phyloP scores from a whole-genome alignment of 352 stramenopile species.

The Elongisporangium undulatum region DNA sequence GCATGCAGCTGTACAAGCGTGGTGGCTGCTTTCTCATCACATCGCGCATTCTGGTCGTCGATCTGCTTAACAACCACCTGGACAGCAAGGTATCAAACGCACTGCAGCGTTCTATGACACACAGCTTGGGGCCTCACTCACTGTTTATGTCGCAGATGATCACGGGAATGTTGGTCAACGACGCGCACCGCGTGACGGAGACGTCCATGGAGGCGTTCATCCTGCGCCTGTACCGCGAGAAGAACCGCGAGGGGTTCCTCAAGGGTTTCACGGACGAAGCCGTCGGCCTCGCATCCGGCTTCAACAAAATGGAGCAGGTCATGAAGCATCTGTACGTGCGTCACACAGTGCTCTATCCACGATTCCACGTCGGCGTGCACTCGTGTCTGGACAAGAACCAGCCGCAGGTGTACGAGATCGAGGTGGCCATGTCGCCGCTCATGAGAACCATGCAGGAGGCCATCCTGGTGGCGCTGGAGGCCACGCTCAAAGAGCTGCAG shows the following conservation, averaged over 20 bases:
- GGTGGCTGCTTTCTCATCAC: conserved; percentile 95
- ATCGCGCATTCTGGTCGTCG: conserved; percentile 96
- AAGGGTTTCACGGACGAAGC: conserved; percentile 96
- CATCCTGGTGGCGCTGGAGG: conserved; percentile 91
- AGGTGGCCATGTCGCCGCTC: conserved; percentile 85
- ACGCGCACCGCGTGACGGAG: conserved; percentile 92
- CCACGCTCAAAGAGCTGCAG: conserved; percentile 93
- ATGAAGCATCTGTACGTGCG: conserved; percentile 93
- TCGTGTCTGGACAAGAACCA: conserved; percentile 81
- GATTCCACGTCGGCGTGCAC: conserved; percentile 92
- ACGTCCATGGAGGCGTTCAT: conserved; percentile 97
- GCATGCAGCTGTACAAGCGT: conserved; percentile 87
- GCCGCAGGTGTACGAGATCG: conserved; percentile 93
- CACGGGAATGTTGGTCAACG: conserved; percentile 91
- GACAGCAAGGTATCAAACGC: conserved; percentile 32
- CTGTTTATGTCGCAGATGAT: conserved; percentile 49
- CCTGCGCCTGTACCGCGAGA: conserved; percentile 90
- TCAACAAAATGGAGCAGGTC: conserved; percentile 94
- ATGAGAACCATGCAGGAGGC: conserved; percentile 95
- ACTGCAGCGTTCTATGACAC: conserved; percentile 1
- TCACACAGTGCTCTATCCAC: conserved; percentile 92
- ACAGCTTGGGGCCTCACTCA: background rate
- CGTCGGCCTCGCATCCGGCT: conserved; percentile 86
- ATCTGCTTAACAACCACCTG: conserved; percentile 90
- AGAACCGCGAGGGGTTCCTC: conserved; percentile 91